Evolutionary conservation across 2,329 filamentous ascomycete species (phyloP).

Genomic region (Beauveria pseudobassiana): DNA sequence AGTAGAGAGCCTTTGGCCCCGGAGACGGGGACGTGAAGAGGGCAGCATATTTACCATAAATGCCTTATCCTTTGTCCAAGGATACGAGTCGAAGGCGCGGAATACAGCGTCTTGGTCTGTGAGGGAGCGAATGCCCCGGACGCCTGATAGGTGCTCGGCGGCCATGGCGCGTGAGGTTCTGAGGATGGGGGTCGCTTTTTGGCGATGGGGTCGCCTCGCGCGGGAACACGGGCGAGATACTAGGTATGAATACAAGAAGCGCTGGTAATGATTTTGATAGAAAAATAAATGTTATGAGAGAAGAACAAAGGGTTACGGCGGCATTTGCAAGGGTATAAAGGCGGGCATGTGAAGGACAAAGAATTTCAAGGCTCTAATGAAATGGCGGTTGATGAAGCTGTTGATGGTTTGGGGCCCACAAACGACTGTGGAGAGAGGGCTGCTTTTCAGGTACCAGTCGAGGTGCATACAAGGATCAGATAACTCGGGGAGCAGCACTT

Average conservation of each 20-base stretch:
- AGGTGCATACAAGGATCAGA: not conserved
- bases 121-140: constrained; percentile 32
- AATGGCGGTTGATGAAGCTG: not conserved
- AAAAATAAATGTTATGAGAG: not conserved
- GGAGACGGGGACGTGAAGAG: not conserved
- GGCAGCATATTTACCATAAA: constrained; percentile 47
- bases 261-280: too few relatives aligned
- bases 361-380: not conserved
- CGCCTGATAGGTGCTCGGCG: constrained; percentile 21
- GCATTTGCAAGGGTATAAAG: not conserved
- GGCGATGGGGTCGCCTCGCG: not conserved
- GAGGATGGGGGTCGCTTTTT: not conserved
- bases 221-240: not conserved
- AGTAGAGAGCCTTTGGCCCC: not conserved
- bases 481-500: not conserved
- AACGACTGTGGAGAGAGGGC: not conserved
- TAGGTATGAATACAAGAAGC: too few relatives aligned
- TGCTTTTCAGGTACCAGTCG: not conserved
- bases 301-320: not conserved
- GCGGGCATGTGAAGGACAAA: not conserved
- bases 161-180: constrained; percentile 11
- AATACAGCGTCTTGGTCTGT: constrained; percentile 40
- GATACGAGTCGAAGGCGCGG: constrained; percentile 55
- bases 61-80: constrained; percentile 59
- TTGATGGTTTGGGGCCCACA: not conserved